These are phyloP conservation scores for Auricularia heimuer DNA, from an alignment of 768 basidiomycete genomes.

Conservation along the genomic window DNA sequence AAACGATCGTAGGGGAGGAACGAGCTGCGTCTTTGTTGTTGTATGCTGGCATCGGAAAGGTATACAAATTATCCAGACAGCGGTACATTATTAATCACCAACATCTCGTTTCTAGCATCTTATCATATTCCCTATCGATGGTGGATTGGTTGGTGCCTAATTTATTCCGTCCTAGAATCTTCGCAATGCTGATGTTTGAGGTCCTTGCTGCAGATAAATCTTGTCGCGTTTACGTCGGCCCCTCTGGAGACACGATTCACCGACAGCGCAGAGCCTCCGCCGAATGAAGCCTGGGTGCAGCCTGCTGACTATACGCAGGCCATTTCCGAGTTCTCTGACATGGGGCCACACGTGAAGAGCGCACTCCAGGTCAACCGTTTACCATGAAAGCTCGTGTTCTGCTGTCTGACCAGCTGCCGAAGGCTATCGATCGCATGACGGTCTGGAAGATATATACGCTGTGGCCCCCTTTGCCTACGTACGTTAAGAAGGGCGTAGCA, in stretches of 20 bases:
- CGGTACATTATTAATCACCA: background rate
- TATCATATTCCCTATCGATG: background rate
- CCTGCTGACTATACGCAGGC: background rate
- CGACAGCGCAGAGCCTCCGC: background rate
- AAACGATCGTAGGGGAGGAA: background rate
- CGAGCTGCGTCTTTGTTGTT: background rate
- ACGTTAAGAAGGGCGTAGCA: background rate
- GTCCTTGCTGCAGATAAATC: background rate
- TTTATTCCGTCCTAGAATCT: background rate
- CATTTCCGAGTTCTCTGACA: background rate
- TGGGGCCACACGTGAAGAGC: background rate
- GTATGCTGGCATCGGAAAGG: background rate
- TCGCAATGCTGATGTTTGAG: background rate
- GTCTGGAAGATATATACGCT: background rate
- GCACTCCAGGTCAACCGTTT: background rate
- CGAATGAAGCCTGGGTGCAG: background rate
- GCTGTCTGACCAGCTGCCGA: background rate
- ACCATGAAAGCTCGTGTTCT: background rate
- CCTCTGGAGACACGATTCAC: background rate
- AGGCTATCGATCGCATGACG: background rate
- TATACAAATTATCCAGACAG: background rate
- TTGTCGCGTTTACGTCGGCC: background rate
- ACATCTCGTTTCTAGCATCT: background rate
- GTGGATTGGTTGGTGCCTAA: background rate
- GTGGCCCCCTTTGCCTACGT: background rate